Percentiles rank a stretch among this genome's conserved stretches.
Evolutionary conservation across 1,284 basidiomycete genomes (phyloP).

Genomic region (Cutaneotrichosporon curvatum): DNA sequence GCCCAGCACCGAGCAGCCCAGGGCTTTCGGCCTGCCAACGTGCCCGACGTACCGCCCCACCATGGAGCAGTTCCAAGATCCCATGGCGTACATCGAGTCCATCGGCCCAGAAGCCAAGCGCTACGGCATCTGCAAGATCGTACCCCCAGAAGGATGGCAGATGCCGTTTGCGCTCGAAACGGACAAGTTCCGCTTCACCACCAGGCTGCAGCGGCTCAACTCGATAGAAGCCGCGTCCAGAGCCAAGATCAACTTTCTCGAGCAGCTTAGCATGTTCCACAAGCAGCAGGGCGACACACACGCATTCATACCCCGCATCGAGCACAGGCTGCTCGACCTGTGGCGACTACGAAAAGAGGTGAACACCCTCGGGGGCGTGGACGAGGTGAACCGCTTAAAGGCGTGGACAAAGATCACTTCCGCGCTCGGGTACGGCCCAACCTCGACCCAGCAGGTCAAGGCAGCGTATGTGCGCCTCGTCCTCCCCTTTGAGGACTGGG

Average conservation of each 20-base stretch:
- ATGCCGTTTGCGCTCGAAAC: slow-evolving; percentile 97
- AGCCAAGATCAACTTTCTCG: slow-evolving; percentile 93
- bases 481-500: slow-evolving; percentile 87
- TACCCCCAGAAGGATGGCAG: slow-evolving; percentile 88
- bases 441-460: slow-evolving; percentile 62
- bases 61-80: slow-evolving; percentile 83
- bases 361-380: slow-evolving; percentile 76
- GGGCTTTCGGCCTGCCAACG: slow-evolving; percentile 73
- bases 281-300: slow-evolving; percentile 80
- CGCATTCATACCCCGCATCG: slow-evolving; percentile 84
- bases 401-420: slow-evolving; percentile 82
- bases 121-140: slow-evolving; percentile 92
- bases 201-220: slow-evolving; percentile 87
- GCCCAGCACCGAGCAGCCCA: slow-evolving; percentile 17
- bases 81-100: slow-evolving; percentile 87
- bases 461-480: slow-evolving; percentile 85
- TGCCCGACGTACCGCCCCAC: slow-evolving; percentile 88
- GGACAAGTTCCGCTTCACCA: slow-evolving; percentile 71
- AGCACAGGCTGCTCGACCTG: slow-evolving; percentile 83
- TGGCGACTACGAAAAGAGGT: slow-evolving; percentile 91
- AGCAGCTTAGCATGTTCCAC: slow-evolving; percentile 90
- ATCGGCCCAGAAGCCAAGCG: slow-evolving; percentile 67
- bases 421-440: slow-evolving; percentile 62
- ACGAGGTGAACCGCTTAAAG: slow-evolving; percentile 62
- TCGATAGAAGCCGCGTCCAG: slow-evolving; percentile 95